Evolutionary conservation across 1,284 basidiomycete genomes (phyloP).

Genomic region (Rhodotorula mucilaginosa): DNA sequence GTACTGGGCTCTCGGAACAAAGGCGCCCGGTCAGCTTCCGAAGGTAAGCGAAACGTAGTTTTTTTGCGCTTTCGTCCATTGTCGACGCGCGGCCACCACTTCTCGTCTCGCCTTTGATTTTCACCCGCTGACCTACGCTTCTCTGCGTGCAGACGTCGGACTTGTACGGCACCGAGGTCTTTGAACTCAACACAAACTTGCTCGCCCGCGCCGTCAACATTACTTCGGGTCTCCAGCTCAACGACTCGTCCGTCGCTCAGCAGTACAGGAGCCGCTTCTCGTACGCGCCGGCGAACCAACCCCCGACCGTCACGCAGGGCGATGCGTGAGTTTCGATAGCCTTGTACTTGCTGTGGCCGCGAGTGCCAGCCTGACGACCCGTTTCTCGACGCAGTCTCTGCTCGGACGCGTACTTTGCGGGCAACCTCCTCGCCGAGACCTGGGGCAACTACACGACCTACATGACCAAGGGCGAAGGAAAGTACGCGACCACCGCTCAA

Average conservation of each 20-base stretch:
- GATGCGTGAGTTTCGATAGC: conserved; percentile 9
- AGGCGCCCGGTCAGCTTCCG: conserved; percentile 29
- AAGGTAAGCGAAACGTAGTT: not conserved
- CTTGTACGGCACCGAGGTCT: conserved; percentile 57
- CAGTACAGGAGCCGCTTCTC: conserved; percentile 51
- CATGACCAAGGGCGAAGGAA: conserved; percentile 50
- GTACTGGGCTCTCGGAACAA: conserved; percentile 46
- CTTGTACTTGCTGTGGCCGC: too few species aligned
- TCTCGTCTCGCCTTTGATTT: not conserved
- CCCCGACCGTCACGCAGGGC: conserved; percentile 47
- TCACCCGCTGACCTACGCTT: not conserved
- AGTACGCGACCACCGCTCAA: conserved; percentile 55
- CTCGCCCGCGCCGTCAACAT: conserved; percentile 50
- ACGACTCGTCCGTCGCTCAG: conserved; percentile 49
- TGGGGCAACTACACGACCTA: conserved; percentile 54
- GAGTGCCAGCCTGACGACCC: too few species aligned
- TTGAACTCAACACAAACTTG: conserved; percentile 56
- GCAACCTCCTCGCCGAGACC: conserved; percentile 50
- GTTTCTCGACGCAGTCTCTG: conserved; percentile 52
- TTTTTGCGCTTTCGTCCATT: too few species aligned
- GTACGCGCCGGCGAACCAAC: conserved; percentile 47
- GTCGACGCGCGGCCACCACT: too few species aligned
- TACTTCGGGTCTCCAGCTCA: conserved; percentile 49
- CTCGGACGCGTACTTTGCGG: conserved; percentile 55
- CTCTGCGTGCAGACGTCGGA: conserved; percentile 5